Evolutionary conservation across 108 stramenopile genomes (phyloP).

Genomic region (Nitzschia sp.): DNA sequence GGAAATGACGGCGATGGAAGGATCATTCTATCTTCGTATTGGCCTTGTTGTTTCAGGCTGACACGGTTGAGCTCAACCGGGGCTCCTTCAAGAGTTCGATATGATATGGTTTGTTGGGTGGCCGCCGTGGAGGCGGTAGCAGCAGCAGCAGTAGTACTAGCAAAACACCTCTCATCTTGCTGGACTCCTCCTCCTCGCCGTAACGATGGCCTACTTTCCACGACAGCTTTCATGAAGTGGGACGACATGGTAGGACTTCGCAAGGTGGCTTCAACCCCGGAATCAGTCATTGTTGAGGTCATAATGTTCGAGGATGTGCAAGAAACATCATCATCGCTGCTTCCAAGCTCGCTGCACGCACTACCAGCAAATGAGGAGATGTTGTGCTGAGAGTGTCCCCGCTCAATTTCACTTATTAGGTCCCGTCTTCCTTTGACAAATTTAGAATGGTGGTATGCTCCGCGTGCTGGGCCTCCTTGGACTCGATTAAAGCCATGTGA

Average conservation of each 20-base stretch:
- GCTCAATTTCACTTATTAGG: not conserved
- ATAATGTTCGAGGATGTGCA: not conserved
- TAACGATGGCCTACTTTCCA: not conserved
- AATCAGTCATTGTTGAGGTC: no score
- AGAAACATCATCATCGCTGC: not conserved
- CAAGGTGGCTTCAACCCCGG: no score
- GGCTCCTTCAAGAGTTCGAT: no score
- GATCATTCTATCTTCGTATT: no score
- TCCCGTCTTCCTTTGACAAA: not conserved
- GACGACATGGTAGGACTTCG: not conserved
- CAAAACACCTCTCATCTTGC: no score
- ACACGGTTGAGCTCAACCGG: no score
- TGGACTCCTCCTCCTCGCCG: not conserved
- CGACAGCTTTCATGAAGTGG: not conserved
- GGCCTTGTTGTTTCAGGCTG: no score
- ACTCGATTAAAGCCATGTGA: slow-evolving; percentile 5
- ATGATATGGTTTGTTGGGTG: no score
- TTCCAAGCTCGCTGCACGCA: not conserved
- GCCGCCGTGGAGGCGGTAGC: no score
- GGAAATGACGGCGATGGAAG: no score
- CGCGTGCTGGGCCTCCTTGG: not conserved
- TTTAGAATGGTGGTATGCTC: not conserved
- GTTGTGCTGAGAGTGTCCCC: not conserved
- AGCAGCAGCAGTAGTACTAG: no score
- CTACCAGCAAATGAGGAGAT: not conserved